phyloP scores from a whole-genome alignment of 1,284 basidiomycete genomes.

The Papiliotrema nemorosa region DNA sequence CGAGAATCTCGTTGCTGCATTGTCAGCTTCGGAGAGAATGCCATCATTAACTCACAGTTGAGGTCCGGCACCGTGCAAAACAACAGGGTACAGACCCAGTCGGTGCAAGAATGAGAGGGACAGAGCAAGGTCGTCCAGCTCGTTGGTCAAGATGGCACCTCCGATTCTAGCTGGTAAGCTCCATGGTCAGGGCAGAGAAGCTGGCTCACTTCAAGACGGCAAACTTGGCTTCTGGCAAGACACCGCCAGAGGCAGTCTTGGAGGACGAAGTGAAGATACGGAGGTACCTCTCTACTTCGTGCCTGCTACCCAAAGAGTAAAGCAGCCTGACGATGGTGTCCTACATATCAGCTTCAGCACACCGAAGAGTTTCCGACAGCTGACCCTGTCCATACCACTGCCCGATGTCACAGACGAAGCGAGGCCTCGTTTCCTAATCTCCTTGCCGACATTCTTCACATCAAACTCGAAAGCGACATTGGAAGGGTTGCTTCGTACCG shows the following conservation, averaged over 20 bases:
- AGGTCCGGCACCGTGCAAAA: conserved; percentile 92
- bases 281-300: conserved; percentile 93
- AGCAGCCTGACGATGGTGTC: conserved; percentile 89
- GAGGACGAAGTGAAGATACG: conserved; percentile 90
- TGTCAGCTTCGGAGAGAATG: background rate
- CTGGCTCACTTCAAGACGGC: conserved; percentile 72
- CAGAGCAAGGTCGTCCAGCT: conserved; percentile 85
- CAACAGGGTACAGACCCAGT: conserved; percentile 88
- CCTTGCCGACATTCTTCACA: conserved; percentile 40
- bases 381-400: conserved; percentile 47
- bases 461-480: conserved; percentile 46
- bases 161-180: conserved; percentile 59
- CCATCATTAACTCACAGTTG: conserved; percentile 56
- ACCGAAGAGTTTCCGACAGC: conserved; percentile 5
- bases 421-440: conserved; percentile 47
- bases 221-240: conserved; percentile 66
- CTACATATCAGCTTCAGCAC: conserved; percentile 48
- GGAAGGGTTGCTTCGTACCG: conserved; percentile 16
- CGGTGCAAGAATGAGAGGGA: conserved; percentile 91
- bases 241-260: conserved; percentile 56
- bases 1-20: conserved; percentile 74
- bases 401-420: conserved; percentile 24
- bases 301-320: conserved; percentile 90
- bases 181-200: background rate
- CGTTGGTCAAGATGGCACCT: conserved; percentile 78